Evolutionary conservation across 2,329 filamentous ascomycete species (phyloP).

Genomic region (Fusarium papillatum): DNA sequence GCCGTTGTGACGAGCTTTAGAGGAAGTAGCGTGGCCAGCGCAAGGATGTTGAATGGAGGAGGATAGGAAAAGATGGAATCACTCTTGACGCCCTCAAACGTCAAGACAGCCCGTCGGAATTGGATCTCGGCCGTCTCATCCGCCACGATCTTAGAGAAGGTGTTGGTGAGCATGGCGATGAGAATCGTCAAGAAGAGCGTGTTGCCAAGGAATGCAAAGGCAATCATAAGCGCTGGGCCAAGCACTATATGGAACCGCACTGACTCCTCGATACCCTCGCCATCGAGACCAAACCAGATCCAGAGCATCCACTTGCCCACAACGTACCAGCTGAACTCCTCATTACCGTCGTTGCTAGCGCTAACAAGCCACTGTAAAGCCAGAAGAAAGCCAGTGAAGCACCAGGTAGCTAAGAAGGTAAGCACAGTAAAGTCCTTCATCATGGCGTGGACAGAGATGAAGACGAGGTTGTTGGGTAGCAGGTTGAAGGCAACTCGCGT

Average conservation of each 20-base stretch:
- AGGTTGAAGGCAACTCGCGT: conserved; percentile 80
- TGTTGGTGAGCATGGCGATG: conserved; percentile 81
- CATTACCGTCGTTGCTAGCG: conserved; percentile 42
- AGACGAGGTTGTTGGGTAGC: conserved; percentile 82
- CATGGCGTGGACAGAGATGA: conserved; percentile 81
- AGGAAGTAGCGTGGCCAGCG: conserved; percentile 73
- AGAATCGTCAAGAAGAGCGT: conserved; percentile 82
- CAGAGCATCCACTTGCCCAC: conserved; percentile 84
- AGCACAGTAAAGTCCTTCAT: conserved; percentile 79
- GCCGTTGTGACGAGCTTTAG: conserved; percentile 74
- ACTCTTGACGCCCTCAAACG: conserved; percentile 81
- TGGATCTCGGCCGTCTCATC: conserved; percentile 79
- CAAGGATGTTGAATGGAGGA: conserved; percentile 79
- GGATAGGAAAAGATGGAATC: conserved; percentile 79
- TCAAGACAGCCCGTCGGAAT: conserved; percentile 79
- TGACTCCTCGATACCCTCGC: conserved; percentile 64
- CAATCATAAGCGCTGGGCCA: conserved; percentile 77
- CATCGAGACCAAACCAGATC: conserved; percentile 85
- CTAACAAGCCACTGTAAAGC: conserved; percentile 75
- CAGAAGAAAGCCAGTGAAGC: conserved; percentile 79
- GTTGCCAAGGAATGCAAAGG: conserved; percentile 81
- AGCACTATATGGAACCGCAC: conserved; percentile 75
- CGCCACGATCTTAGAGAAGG: conserved; percentile 77
- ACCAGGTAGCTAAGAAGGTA: conserved; percentile 75
- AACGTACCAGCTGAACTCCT: conserved; percentile 59